Base-by-base conservation (phyloP, 2,329 filamentous ascomycete genomes). In the Aaosphaeria arxii region DNA sequence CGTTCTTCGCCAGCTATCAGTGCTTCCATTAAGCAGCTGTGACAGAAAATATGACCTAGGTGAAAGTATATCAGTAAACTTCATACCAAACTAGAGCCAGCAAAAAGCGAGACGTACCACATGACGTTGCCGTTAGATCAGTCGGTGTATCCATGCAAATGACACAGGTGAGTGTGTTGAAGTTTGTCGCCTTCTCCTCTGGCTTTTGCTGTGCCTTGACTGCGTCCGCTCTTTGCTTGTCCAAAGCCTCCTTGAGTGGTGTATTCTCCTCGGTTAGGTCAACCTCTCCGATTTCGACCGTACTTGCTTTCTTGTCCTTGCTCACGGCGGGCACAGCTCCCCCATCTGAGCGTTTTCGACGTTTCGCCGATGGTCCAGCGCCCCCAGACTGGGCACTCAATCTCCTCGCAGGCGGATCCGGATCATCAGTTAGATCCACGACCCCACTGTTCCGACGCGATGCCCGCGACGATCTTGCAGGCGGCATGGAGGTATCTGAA, bases 101-200 rank as follows among this genome's bases (percentile, higher is more conserved):
- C 30, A 9, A 29, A 29, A n/a, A 7, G 17, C 11, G 17, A 30
- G 24, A 71, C 77, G 47, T 72, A 83, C 81, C 83, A 59, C 83
- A 86, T 24, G 75, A 66, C 3, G 83, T 85, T 3, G 75, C 79
- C 2, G 82, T 84, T 7, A 82, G 74, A 59, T 85, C 76, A 6
- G 77, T 82, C 2, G 78, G 80, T 4, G 71, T 75, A 54, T 85
- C 83, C 78, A 86, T 80, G 66, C 83, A 86, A 24, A 86, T 81
- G 40, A 84, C 82, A 61, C 83, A 86, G 51, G 72, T 80, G 60
- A 78, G 77, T 5, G 66, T 75, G 24, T 69, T 77, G 54, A 78
- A 71, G 33, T 70, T 67, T 0, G 66, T 63, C 13, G 71, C 52
- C 29, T 70, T 69, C 43, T 73, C 71, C 28, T 71, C 59, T 4